A percentile compares a stretch with the other conserved stretches of the same genome.
These are phyloP conservation scores for Leccinum olivaceopallidum DNA, from an alignment of 768 basidiomycete genomes.

Conservation along the genomic window DNA sequence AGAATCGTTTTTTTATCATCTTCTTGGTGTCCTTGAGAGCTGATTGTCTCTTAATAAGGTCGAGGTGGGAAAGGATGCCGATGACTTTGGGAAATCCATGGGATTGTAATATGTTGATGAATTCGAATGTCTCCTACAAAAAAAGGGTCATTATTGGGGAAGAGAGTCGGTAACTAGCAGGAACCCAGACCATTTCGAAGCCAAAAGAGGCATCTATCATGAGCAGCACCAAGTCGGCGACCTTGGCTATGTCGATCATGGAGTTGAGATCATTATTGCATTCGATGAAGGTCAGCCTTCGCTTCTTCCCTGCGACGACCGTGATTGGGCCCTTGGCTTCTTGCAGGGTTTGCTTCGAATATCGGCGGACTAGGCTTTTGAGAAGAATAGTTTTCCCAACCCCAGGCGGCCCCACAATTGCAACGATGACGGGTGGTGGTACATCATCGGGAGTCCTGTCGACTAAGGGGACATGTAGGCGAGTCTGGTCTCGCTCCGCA, in stretches of 20 bases:
- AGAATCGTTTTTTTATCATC: slow-evolving; percentile 94
- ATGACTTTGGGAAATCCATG: slow-evolving; percentile 99
- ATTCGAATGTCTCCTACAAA: slow-evolving; percentile 94
- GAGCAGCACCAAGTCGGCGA: slow-evolving; percentile 93
- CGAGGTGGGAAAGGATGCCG: slow-evolving; percentile 93
- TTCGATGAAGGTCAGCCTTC: slow-evolving; percentile 93
- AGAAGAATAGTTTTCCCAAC: slow-evolving; percentile 96
- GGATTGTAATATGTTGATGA: slow-evolving; percentile 93
- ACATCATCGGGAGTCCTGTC: slow-evolving; percentile 90
- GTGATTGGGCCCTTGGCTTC: slow-evolving; percentile 94
- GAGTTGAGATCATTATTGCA: slow-evolving; percentile 97
- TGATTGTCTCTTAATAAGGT: slow-evolving; percentile 91
- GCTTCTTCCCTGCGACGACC: slow-evolving; percentile 89
- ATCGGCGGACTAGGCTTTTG: slow-evolving; percentile 86
- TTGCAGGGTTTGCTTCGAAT: slow-evolving; percentile 90
- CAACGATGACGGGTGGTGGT: slow-evolving; percentile 92
- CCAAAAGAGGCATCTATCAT: slow-evolving; percentile 99
- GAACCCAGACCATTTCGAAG: slow-evolving; percentile 89
- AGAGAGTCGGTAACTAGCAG: fast-evolving
- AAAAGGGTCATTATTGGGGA: background rate
- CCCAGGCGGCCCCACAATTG: slow-evolving; percentile 94
- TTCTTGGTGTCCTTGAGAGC: slow-evolving; percentile 91
- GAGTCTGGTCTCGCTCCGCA: slow-evolving; percentile 90
- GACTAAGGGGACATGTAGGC: slow-evolving; percentile 94
- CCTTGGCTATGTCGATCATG: slow-evolving; percentile 97